These are phyloP conservation scores for Pseudopyricularia javanii DNA, from an alignment of 2,329 filamentous ascomycete genomes.

Conservation along the genomic window DNA sequence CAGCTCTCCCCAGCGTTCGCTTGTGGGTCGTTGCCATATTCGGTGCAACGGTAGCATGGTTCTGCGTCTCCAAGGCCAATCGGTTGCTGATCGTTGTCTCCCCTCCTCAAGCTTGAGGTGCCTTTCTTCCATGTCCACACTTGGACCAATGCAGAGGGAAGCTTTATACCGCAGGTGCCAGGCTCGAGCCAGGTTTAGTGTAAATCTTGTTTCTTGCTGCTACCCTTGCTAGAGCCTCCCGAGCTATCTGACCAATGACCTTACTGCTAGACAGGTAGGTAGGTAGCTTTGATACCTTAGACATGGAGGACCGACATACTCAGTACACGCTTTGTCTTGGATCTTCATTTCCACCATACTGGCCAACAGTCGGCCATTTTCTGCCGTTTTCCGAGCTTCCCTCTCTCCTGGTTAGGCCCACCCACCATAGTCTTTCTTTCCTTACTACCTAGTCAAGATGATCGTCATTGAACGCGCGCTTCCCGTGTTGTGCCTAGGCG, in stretches of 20 bases:
- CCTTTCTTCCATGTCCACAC: not conserved
- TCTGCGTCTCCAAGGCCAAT: not conserved
- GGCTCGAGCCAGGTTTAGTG: not conserved
- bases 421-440: slow-evolving; percentile 1
- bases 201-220: not conserved
- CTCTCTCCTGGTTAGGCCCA: not conserved
- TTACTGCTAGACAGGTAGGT: too few species aligned
- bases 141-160: too few species aligned
- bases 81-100: not conserved
- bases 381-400: not conserved
- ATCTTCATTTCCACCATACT: too few species aligned
- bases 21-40: not conserved
- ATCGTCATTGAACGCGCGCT: not conserved
- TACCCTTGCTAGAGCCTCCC: not conserved
- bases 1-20: not conserved
- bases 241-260: too few species aligned
- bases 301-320: too few species aligned
- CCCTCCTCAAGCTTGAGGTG: not conserved
- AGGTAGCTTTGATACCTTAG: too few species aligned
- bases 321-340: too few species aligned
- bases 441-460: not conserved
- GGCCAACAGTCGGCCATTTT: not conserved
- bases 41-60: not conserved
- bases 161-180: too few species aligned
- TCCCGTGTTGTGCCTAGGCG: not conserved